Evolutionary conservation across 1,139 yeast species (phyloP).

Genomic region (Taphrina deformans): DNA sequence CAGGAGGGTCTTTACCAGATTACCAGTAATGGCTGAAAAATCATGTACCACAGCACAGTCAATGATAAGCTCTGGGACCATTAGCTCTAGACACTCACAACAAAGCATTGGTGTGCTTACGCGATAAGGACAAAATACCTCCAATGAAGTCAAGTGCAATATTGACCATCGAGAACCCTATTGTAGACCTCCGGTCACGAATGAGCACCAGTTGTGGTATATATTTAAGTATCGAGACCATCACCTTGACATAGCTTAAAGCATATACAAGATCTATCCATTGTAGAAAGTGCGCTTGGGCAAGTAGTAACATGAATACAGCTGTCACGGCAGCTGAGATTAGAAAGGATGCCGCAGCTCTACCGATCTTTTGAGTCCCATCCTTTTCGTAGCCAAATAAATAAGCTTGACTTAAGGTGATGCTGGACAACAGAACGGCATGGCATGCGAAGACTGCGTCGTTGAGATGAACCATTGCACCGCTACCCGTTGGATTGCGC

Average conservation of each 20-base stretch:
- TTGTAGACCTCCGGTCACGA: constrained; percentile 8
- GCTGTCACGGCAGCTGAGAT: background rate
- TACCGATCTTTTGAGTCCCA: background rate
- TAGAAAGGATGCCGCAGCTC: constrained; percentile 4
- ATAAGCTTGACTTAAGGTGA: constrained; percentile 30
- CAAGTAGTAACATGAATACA: background rate
- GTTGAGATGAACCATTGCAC: constrained; percentile 25
- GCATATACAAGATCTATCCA: constrained; percentile 31
- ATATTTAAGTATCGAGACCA: constrained; percentile 24
- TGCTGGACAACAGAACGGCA: constrained; percentile 13
- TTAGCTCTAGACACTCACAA: too few species aligned
- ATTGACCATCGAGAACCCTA: constrained; percentile 27
- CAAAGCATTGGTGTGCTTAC: background rate
- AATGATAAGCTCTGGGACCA: constrained; percentile 2
- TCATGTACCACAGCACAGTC: constrained; percentile 22
- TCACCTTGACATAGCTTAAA: constrained; percentile 20
- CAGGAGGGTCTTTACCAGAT: constrained; percentile 24
- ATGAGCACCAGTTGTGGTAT: constrained; percentile 28
- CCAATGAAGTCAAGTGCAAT: constrained; percentile 29
- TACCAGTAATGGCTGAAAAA: constrained; percentile 25
- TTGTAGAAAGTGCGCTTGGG: background rate
- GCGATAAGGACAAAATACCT: constrained; percentile 14
- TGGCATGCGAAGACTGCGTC: constrained; percentile 32
- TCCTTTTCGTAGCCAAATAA: constrained; percentile 5
- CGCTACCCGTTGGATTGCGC: constrained; percentile 12